Conservation (phyloP, 2,329 filamentous ascomycete genomes). For the Aphanoascus verrucosus region DNA sequence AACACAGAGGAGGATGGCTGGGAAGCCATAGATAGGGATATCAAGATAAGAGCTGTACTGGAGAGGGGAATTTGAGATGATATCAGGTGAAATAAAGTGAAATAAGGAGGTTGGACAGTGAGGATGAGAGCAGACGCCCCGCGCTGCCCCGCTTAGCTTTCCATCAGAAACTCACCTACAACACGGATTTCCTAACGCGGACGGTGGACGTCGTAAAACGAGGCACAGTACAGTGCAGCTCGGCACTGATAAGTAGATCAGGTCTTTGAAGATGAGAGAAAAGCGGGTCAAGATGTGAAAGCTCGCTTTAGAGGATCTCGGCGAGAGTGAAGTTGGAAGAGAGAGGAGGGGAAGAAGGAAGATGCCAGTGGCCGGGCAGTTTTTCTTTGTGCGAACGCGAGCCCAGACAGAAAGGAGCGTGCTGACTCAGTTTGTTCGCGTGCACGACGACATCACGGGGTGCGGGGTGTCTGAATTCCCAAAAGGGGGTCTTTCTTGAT, state of each 20-base stretch:
- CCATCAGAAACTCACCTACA: neutral
- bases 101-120: neutral
- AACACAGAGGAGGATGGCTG: neutral
- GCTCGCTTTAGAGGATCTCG: neutral
- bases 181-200: neutral
- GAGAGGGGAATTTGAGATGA: neutral
- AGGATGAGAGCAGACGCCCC: slow-evolving; percentile 1
- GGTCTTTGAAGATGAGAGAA: neutral
- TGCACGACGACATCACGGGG: neutral
- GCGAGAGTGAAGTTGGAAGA: neutral
- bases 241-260: neutral
- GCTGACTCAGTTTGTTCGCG: neutral
- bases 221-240: neutral
- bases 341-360: neutral
- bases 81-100: slow-evolving; percentile 1
- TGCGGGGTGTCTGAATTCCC: neutral
- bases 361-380: neutral
- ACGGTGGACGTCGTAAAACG: neutral
- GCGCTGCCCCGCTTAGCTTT: neutral
- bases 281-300: neutral
- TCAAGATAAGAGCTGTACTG: neutral
- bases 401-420: neutral
- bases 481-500: neutral
- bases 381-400: neutral
- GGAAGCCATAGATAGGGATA: neutral